Evolutionary conservation across 2,329 filamentous ascomycete genomes (phyloP).

Genomic region (Fusarium sp.): DNA sequence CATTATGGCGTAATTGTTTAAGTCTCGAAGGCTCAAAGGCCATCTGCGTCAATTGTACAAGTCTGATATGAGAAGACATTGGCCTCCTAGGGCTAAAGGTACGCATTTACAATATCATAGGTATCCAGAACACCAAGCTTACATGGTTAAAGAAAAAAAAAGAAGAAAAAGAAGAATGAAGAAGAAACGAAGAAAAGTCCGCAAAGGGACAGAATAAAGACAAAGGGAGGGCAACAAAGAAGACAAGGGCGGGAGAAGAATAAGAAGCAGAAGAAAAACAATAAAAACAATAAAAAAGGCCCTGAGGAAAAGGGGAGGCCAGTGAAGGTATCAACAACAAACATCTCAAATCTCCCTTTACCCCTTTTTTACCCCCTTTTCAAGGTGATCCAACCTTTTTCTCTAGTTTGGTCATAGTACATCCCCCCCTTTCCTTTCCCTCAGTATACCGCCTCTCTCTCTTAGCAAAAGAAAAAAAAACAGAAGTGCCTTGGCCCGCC

Average conservation of each 20-base stretch:
- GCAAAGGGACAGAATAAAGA: constrained; percentile 18
- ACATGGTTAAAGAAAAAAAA: constrained; percentile 26
- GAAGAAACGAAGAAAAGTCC: constrained; percentile 3
- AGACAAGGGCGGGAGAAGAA: constrained; percentile 9
- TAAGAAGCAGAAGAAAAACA: constrained; percentile 1
- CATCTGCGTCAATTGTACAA: constrained; percentile 36
- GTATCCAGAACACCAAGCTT: constrained; percentile 54
- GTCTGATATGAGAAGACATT: constrained; percentile 17
- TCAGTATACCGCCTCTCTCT: background rate
- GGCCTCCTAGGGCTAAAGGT: constrained; percentile 22
- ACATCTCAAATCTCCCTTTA: constrained; percentile 26
- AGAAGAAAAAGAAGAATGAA: constrained; percentile 4
- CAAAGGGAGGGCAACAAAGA: constrained; percentile 6
- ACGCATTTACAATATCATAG: constrained; percentile 40
- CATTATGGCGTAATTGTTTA: constrained; percentile 1
- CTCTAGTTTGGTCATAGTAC: constrained; percentile 22
- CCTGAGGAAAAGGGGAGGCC: constrained; percentile 2
- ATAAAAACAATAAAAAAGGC: constrained; percentile 6
- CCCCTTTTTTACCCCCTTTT: background rate
- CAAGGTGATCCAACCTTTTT: constrained; percentile 27
- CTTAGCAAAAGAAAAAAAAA: background rate
- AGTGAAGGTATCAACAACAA: constrained; percentile 40
- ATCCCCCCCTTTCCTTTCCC: background rate
- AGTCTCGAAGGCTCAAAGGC: constrained; percentile 13
- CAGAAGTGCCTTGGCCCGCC: background rate